Evolutionary conservation across 208 protist species (phyloP).

Genomic region (Acanthamoeba royreba): DNA sequence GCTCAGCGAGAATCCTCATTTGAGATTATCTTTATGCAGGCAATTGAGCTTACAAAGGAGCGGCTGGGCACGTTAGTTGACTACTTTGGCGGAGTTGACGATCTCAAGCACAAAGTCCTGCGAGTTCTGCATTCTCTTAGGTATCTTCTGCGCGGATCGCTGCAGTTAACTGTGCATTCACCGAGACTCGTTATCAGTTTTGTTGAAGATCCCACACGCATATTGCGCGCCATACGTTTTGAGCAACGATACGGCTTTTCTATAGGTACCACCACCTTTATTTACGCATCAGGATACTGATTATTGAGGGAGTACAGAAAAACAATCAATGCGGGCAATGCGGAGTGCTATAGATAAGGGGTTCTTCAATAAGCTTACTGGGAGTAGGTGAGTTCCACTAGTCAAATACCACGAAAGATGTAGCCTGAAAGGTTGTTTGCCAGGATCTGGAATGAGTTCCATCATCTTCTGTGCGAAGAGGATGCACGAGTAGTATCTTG

Average conservation of each 20-base stretch:
- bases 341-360: background rate
- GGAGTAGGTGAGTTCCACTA: too few relatives aligned
- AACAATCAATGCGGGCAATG: background rate
- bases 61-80: constrained; percentile 1
- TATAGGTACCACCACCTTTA: too few relatives aligned
- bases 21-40: background rate
- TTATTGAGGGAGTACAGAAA: background rate
- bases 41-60: constrained; percentile 22
- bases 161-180: too few relatives aligned
- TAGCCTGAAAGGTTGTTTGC: too few relatives aligned
- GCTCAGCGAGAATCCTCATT: too few relatives aligned
- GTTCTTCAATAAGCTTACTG: constrained; percentile 10
- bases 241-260: constrained; percentile 22
- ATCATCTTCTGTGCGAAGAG: background rate
- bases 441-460: background rate
- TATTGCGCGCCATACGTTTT: constrained; percentile 25
- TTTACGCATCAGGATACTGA: too few relatives aligned
- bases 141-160: background rate
- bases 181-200: too few relatives aligned
- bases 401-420: too few relatives aligned
- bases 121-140: constrained; percentile 41
- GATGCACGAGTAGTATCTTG: background rate
- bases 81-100: background rate
- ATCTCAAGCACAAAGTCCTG: background rate
- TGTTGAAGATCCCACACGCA: constrained; percentile 35